Evolutionary conservation across 495 filamentous ascomycete species (phyloP).

Genomic region (Hamigera avellanea): DNA sequence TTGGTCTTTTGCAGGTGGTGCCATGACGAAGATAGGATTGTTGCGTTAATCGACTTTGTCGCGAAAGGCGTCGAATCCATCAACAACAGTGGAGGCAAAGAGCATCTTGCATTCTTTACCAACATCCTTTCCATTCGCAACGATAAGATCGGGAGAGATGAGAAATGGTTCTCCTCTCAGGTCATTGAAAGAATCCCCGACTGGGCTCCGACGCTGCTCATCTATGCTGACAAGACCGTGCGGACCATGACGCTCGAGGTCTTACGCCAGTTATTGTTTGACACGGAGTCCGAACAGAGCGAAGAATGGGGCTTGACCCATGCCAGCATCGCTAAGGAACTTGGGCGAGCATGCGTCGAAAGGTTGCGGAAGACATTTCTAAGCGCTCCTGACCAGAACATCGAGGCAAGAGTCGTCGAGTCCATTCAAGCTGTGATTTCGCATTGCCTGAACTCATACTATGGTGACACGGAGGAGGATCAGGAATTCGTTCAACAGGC

Average conservation of each 20-base stretch:
- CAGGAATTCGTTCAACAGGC: slow-evolving; percentile 18
- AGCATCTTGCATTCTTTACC: slow-evolving; percentile 49
- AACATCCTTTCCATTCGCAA: slow-evolving; percentile 28
- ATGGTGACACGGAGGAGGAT: slow-evolving; percentile 30
- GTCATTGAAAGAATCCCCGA: slow-evolving; percentile 44
- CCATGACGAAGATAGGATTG: slow-evolving; percentile 23
- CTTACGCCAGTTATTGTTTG: slow-evolving; percentile 45
- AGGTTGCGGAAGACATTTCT: slow-evolving; percentile 21
- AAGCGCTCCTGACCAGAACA: slow-evolving; percentile 9
- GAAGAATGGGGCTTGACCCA: slow-evolving; percentile 16
- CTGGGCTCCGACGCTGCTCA: slow-evolving; percentile 60
- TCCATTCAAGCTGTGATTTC: slow-evolving; percentile 27
- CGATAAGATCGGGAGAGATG: slow-evolving; percentile 21
- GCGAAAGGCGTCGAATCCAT: slow-evolving; percentile 46
- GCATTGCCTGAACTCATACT: slow-evolving; percentile 31
- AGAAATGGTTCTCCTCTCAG: slow-evolving; percentile 24
- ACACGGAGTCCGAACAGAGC: slow-evolving; percentile 17
- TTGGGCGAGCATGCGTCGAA: slow-evolving; percentile 25
- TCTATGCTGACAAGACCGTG: slow-evolving; percentile 45
- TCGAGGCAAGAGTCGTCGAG: slow-evolving; percentile 27
- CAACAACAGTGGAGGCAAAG: slow-evolving; percentile 40
- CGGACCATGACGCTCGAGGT: slow-evolving; percentile 42
- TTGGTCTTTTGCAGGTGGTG: slow-evolving; percentile 35
- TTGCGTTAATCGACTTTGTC: slow-evolving; percentile 36
- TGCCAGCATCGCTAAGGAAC: slow-evolving; percentile 17